A percentile compares a stretch with the other conserved stretches of the same genome.
Conservation (phyloP, 495 filamentous ascomycete species). For the Hypoxylon perforatum region DNA sequence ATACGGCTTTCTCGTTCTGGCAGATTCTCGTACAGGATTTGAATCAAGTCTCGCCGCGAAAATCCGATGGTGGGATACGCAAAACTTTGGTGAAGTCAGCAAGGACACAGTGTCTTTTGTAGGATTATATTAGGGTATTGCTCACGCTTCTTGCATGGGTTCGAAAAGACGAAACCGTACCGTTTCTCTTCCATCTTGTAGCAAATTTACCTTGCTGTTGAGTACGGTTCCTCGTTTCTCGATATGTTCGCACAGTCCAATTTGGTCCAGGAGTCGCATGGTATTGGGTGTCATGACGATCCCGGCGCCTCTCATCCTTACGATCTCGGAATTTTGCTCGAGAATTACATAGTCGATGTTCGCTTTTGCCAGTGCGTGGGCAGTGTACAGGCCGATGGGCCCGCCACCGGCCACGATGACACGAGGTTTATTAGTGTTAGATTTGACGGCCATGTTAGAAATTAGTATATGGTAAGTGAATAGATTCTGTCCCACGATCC, state of each 20-base stretch:
- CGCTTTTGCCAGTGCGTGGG: conserved; percentile 52
- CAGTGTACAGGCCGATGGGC: conserved; percentile 60
- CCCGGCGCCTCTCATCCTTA: conserved; percentile 52
- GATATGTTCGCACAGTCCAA: conserved; percentile 50
- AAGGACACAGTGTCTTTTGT: not conserved
- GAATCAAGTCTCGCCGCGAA: conserved; percentile 49
- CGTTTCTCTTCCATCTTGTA: conserved; percentile 18
- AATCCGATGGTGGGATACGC: conserved; percentile 33
- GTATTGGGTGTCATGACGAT: conserved; percentile 47
- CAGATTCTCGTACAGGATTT: conserved; percentile 49
- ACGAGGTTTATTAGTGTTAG: conserved; percentile 45
- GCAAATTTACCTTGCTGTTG: conserved; percentile 11
- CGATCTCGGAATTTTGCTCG: conserved; percentile 51
- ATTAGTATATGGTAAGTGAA: not conserved
- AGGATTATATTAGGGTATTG: not conserved
- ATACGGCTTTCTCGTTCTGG: conserved; percentile 43
- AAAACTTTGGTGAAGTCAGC: not conserved
- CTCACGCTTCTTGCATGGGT: conserved; percentile 29
- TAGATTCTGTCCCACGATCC: not conserved
- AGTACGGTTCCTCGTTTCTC: not conserved
- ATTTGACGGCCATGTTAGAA: not conserved
- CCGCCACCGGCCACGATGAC: conserved; percentile 64
- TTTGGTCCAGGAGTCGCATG: conserved; percentile 46
- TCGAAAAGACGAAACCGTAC: conserved; percentile 2
- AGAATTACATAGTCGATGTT: conserved; percentile 62